A percentile compares a stretch with the other conserved stretches of the same genome.
Conservation (phyloP, 495 filamentous ascomycete species). For the Xylaria cubensis region DNA sequence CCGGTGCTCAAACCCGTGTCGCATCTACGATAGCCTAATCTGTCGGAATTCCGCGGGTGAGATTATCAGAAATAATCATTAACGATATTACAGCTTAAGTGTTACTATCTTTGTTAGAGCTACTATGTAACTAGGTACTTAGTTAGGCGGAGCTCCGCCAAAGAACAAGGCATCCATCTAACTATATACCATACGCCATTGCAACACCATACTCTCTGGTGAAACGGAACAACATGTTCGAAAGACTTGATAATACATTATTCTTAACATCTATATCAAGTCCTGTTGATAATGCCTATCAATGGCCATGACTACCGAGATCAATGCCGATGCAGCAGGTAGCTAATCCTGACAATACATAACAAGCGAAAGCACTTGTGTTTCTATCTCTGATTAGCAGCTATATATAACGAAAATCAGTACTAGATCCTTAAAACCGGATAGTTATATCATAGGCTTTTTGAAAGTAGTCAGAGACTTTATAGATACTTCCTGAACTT, state of each 20-base stretch:
- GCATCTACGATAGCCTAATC: background rate
- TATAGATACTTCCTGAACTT: background rate
- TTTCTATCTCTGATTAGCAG: background rate
- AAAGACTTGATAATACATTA: background rate
- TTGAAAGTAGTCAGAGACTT: background rate
- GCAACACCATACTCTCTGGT: background rate
- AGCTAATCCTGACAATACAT: background rate
- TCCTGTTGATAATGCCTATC: background rate
- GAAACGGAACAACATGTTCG: background rate
- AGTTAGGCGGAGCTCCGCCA: slow-evolving; percentile 19
- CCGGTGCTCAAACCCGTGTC: background rate
- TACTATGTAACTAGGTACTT: too few relatives aligned
- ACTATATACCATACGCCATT: background rate
- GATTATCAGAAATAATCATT: background rate
- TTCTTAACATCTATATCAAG: background rate
- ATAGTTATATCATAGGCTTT: background rate
- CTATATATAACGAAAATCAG: background rate
- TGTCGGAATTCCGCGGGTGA: slow-evolving; percentile 5
- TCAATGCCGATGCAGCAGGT: background rate
- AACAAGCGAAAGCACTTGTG: background rate
- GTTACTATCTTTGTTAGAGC: background rate
- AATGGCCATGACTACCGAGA: background rate
- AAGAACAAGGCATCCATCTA: background rate
- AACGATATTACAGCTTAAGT: background rate
- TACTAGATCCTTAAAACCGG: background rate